Evolutionary conservation across 2,329 filamentous ascomycete species (phyloP), one percentile per base, ranked within the genome.

Genomic region (Proliferodiscus dingleyae): DNA sequence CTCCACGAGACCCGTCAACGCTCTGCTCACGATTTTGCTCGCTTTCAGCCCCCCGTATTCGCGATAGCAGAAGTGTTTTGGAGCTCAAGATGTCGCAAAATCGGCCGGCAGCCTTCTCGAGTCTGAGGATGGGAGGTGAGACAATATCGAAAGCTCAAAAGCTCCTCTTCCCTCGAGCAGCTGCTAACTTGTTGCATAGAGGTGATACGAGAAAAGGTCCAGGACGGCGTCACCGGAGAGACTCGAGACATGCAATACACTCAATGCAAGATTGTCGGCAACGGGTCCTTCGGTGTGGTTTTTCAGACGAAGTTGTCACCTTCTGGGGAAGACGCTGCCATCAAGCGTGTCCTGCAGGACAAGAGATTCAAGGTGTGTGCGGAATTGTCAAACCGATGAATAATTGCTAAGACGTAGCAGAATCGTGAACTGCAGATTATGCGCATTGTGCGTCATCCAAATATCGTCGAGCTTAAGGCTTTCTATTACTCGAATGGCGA

Each of bases 401-500:
- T 19, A 41, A 28, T 52, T 51, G 51, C 66, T 72, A 49, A 72
- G 50, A 43, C 28, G 32, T 43, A 36, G 38, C 66, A 98, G 93
- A 98, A 98, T 67, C 89, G 93, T 71, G 93, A 98, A 68, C 79
- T 98, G 59, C 93, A 98, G 69, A 98, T 98, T 67, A 98, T 98
- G 93, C 87, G 93, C 65, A 98, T 98, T 65, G 93, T 98, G 63
- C 84, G 91, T 65, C 93, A 98, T 68, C 93, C 93, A 46, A 98
- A 98, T 71, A 97, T 98, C 62, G 93, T 98, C 50, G 90, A 97
- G 69, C 77, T 98, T 55, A 98, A 98, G 74, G 93, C 93, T 43
- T 98, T 98, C 73, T 98, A 96, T 73, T 98, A 97, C 73, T 96
- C 91, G 60, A 98, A 97, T 66, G 93, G 93, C 65, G 93, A 98